phyloP scores from a whole-genome alignment of 2,329 filamentous ascomycete species.

The Aspergillus proliferans region DNA sequence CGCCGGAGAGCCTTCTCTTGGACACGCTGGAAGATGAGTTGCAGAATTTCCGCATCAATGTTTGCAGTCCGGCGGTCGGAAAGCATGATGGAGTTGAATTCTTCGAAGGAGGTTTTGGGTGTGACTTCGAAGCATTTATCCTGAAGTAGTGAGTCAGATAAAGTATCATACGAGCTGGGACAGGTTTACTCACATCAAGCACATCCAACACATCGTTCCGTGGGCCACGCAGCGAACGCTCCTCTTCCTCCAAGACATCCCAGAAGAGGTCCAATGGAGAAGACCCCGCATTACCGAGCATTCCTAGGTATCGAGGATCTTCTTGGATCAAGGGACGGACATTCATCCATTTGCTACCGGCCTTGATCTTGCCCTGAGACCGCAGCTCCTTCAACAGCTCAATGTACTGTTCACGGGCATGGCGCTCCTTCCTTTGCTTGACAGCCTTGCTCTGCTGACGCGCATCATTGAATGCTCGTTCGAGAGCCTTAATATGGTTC shows the following conservation, averaged over 20 bases:
- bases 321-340: conserved; percentile 67
- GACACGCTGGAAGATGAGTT: conserved; percentile 78
- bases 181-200: conserved; percentile 61
- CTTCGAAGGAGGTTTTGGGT: conserved; percentile 76
- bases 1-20: conserved; percentile 80
- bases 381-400: conserved; percentile 69
- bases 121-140: conserved; percentile 90
- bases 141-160: conserved; percentile 43
- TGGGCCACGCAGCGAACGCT: conserved; percentile 72
- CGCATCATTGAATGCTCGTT: conserved; percentile 84
- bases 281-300: conserved; percentile 78
- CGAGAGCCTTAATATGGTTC: conserved; percentile 86
- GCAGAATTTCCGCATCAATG: conserved; percentile 72
- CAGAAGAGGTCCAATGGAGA: conserved; percentile 89
- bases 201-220: conserved; percentile 82
- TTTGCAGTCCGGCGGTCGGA: conserved; percentile 82
- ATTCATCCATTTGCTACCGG: conserved; percentile 83
- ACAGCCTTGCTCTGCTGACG: conserved; percentile 80
- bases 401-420: conserved; percentile 75
- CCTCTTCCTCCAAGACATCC: conserved; percentile 91
- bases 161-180: background rate
- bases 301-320: conserved; percentile 75
- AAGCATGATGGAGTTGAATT: conserved; percentile 76
- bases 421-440: conserved; percentile 74
- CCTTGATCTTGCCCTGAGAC: conserved; percentile 73